Evolutionary conservation across 1,284 basidiomycete species (phyloP), one percentile per base, ranked within the genome.

Genomic region (Somion occarium): DNA sequence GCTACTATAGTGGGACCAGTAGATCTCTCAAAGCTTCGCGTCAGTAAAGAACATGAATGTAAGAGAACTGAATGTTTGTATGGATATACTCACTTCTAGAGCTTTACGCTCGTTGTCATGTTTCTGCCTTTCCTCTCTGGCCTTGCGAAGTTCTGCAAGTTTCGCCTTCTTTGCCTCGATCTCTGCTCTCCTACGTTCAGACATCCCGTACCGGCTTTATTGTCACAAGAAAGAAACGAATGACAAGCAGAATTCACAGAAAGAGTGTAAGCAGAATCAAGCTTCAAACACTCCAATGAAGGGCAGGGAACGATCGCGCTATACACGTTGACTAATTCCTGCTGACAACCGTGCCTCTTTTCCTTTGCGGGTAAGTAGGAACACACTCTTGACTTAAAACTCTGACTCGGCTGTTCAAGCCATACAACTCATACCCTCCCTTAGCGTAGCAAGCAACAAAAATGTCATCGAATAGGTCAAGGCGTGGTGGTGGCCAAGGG

Each of bases 121-220:
- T 30, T 38, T 20, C 61, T 86, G 79, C 55, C 90, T 75, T 54
- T 87, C 82, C 44, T 81, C 80, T 38, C 91, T 72, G 38, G 83
- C 86, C 62, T 83, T 81, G 53, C 87, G 78, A 25, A 94, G 76
- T 57, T 94, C 91, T 44, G 83, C 91, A 39, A 98, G 83, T 68
- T 93, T 94, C 5, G 85, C 83, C 53, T 87, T 78, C 71, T 98
- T 99, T 38, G 88, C 91, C 69, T 95, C 93, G 56, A 98, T 91
- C 71, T 98, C 94, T 61, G 85, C 80, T 61, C 83, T 70, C 38
- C 86, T 76, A 52, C 69, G 65, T 51, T 75, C 74, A 19, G 68
- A 64, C 69, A 66, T 69, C 15, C 7, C 15, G n/a, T 19, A n/a
- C n/a, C n/a, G n/a, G n/a, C n/a, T 48, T 24, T 7, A 12, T 9